Base-by-base conservation (phyloP, 2,329 filamentous ascomycete genomes). In the Penicillium freii region DNA sequence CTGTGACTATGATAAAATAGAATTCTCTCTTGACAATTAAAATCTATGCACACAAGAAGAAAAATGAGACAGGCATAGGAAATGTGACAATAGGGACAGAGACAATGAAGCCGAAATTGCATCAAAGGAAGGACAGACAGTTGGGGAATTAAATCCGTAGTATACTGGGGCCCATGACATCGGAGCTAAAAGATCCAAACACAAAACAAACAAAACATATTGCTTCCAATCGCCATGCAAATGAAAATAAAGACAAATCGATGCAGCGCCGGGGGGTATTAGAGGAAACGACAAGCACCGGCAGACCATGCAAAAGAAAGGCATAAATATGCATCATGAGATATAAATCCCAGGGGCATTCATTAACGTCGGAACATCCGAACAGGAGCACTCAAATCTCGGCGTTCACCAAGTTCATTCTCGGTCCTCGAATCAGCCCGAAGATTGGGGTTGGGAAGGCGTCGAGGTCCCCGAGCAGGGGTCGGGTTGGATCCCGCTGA, bases 381-480 rank as follows among this genome's bases (percentile, higher is more conserved):
- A 45, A 73, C 64, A 27, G 75, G 75, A 23, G 75, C 74, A 58
- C 73, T 76, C 48, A 76, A 50, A 57, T 76, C 73, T 46, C 74
- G 64, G 56, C 74, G 71, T 54, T 64, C 63, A 21, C 62, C 63
- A n/a, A 68, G 51, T 15, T 71, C 69, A 19, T 62, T 63, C 17
- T 70, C 69, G 33, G 60, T 66, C 56, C 62, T 69, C 19, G 66
- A 62, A 52, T 70, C 66, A 7, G 69, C 63, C 23, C 71, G 69
- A 38, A 75, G 60, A 25, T 68, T 70, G 15, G 74, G 74, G 29
- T 70, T 70, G 6, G 74, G 74, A 38, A 73, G 70, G 8, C 72
- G 70, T 47, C 68, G 70, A 25, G 69, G 64, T 15, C 59, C 62
- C 27, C 69, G 58, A 27, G 62, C 62, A 8, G 73, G 61, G 17